phyloP scores from a whole-genome alignment of 2,329 filamentous ascomycete species.

The Harringtonia lauricola region DNA sequence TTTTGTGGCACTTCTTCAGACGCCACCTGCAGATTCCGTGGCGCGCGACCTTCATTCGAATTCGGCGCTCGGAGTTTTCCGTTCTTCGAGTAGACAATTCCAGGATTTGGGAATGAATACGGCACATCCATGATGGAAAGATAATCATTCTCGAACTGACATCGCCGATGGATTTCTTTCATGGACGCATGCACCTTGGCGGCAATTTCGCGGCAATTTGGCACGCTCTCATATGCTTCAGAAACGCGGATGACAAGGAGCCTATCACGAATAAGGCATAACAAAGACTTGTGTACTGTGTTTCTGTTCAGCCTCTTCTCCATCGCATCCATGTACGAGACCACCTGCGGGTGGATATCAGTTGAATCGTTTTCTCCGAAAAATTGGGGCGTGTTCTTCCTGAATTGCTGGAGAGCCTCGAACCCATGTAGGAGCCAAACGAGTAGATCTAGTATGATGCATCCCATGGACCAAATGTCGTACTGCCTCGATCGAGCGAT shows the following conservation, averaged over 20 bases:
- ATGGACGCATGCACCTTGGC: background rate
- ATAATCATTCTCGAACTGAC: background rate
- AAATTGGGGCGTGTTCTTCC: background rate
- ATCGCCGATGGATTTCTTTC: background rate
- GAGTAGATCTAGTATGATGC: slow-evolving; percentile 16
- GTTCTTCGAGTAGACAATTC: background rate
- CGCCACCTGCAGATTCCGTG: background rate
- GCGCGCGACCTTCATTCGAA: too few species aligned
- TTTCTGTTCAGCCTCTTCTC: background rate
- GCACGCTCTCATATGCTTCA: background rate
- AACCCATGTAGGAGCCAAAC: slow-evolving; percentile 17
- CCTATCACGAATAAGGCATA: background rate
- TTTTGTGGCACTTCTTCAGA: background rate
- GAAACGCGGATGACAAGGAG: background rate
- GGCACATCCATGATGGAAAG: background rate
- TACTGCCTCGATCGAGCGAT: slow-evolving; percentile 7
- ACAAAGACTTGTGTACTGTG: background rate
- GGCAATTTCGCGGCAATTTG: background rate
- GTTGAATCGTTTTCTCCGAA: background rate
- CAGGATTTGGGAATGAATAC: background rate
- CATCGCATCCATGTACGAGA: background rate
- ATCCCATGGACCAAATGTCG: slow-evolving; percentile 20
- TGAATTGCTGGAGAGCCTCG: background rate
- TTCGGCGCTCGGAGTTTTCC: background rate
- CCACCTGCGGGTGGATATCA: background rate